Evolutionary conservation across 2,329 filamentous ascomycete species (phyloP), one percentile per base, ranked within the genome.

Genomic region (Raffaelea ambrosiae): DNA sequence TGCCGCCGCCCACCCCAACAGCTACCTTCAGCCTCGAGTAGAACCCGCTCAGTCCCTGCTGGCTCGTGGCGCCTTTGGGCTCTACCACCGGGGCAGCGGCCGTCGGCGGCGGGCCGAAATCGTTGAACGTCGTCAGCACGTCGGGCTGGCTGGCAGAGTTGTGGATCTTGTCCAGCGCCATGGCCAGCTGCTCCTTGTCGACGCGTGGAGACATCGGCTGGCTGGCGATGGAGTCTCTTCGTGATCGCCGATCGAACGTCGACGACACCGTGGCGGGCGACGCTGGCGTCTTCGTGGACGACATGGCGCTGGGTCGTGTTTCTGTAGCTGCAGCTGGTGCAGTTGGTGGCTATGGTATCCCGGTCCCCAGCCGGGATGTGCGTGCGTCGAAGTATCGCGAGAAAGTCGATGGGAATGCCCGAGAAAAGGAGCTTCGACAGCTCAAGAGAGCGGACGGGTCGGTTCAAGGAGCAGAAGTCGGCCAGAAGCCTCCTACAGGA

Each of bases 91-190:
- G 70, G 1, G 78, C 68, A 1, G 76, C 71, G 3, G 73, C 69
- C 5, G 50, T 13, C 0, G 86, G 82, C 5, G 83, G 82, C 1
- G 84, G 76, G 1, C 85, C 86, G 59, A 95, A 90, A 60, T 96
- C 90, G 66, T 94, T 94, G 67, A 97, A 97, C 9, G 89, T 94
- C 3, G 91, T 97, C 43, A 97, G 73, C 31, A 82, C 79, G 53
- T 86, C 85, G 31, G 86, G 86, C 61, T 87, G 86, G 59, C 86
- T 94, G n/a, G 90, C 89, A 5, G 86, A 83, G 44, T 74, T 88
- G 65, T 96, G 91, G 55, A 96, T 95, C 58, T 87, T 83, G 65
- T 95, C 86, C 51, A 96, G 79, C 18, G 84, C 79, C 53, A 88
- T 79, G 31, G 86, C 81, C 35, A 91, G 73, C 49, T 86, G 83